Percentiles rank a stretch among this genome's conserved stretches.
These are phyloP conservation scores for Endoconidiophora laricicola DNA, from an alignment of 2,329 filamentous ascomycete genomes.

Conservation along the genomic window DNA sequence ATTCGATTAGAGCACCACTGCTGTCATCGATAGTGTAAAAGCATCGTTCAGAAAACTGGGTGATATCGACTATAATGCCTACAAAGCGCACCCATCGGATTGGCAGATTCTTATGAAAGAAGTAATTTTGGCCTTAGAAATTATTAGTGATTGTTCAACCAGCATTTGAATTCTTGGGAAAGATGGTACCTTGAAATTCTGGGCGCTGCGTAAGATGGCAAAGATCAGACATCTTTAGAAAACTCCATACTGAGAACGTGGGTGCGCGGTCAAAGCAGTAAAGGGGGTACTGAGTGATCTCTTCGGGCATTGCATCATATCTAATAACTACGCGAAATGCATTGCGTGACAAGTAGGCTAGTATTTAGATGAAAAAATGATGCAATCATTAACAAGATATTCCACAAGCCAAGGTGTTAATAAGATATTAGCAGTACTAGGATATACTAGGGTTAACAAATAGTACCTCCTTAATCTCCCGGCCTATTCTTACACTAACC, in stretches of 20 bases:
- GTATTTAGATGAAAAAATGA: no score
- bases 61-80: slow-evolving; percentile 44
- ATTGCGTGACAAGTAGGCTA: slow-evolving; percentile 10
- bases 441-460: no score
- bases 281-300: slow-evolving; percentile 33
- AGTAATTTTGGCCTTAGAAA: slow-evolving; percentile 34
- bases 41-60: slow-evolving; percentile 30
- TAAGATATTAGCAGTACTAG: no score
- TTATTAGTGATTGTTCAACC: not conserved
- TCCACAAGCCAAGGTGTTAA: not conserved
- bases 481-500: no score
- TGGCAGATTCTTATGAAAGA: slow-evolving; percentile 57
- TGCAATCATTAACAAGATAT: not conserved
- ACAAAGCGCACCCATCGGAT: slow-evolving; percentile 58
- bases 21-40: slow-evolving; percentile 49
- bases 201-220: slow-evolving; percentile 28
- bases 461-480: no score
- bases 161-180: not conserved
- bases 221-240: slow-evolving; percentile 35
- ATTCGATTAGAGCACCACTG: slow-evolving; percentile 42
- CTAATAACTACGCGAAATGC: slow-evolving; percentile 10
- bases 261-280: slow-evolving; percentile 48
- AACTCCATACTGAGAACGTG: slow-evolving; percentile 43
- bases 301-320: slow-evolving; percentile 34
- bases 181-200: slow-evolving; percentile 34